These are phyloP conservation scores for Cladophialophora bantiana DNA, from an alignment of 2,329 filamentous ascomycete species.

Conservation along the genomic window DNA sequence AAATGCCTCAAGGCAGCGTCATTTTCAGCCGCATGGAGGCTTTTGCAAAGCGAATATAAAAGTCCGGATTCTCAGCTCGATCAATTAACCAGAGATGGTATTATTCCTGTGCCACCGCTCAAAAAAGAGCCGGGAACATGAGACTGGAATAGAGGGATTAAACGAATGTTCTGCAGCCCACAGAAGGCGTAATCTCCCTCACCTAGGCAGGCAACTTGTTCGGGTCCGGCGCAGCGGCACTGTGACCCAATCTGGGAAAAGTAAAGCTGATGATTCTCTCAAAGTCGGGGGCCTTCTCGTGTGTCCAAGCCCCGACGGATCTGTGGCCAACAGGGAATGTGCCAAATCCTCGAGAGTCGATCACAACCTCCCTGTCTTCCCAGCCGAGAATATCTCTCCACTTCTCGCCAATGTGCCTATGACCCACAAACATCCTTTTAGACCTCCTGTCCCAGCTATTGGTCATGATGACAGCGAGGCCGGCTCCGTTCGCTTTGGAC, in stretches of 20 bases:
- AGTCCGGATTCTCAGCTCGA: background rate
- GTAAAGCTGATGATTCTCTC: slow-evolving; percentile 27
- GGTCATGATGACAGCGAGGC: slow-evolving; percentile 66
- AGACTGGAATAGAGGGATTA: background rate
- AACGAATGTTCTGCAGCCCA: background rate
- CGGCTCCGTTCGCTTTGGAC: slow-evolving; percentile 44
- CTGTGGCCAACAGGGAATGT: slow-evolving; percentile 62
- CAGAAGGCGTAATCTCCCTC: background rate
- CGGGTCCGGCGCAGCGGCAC: slow-evolving; percentile 13
- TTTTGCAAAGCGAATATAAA: background rate
- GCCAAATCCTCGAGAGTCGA: slow-evolving; percentile 66
- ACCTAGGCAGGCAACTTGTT: background rate
- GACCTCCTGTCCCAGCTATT: slow-evolving; percentile 50
- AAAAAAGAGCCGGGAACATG: background rate
- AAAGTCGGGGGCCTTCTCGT: slow-evolving; percentile 30
- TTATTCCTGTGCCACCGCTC: background rate
- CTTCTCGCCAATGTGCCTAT: slow-evolving; percentile 63
- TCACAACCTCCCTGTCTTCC: slow-evolving; percentile 62
- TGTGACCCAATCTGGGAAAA: slow-evolving; percentile 27
- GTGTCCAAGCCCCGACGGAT: slow-evolving; percentile 65
- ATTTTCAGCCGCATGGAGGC: background rate
- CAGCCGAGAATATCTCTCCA: slow-evolving; percentile 70
- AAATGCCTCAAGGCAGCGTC: background rate
- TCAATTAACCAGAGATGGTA: background rate
- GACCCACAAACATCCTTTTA: slow-evolving; percentile 69